Evolutionary conservation across 495 filamentous ascomycete species (phyloP), one percentile per base, ranked within the genome.

Genomic region (Aspergillus coremiiformis): DNA sequence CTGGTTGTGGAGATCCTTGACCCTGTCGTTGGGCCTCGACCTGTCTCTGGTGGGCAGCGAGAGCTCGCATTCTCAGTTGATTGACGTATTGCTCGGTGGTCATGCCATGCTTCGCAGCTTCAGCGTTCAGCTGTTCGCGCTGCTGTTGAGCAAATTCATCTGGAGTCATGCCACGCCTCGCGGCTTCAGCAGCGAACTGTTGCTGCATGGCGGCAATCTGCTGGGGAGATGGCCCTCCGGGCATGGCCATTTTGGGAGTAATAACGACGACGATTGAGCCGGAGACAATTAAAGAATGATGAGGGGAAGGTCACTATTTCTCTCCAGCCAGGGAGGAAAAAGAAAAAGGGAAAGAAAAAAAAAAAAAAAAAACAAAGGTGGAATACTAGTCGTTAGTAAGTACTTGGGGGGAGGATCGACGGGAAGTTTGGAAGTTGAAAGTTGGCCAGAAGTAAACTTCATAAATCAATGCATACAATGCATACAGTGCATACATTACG

Each of bases 141-240:
- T 79, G 75, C 61, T 74, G 67, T 42, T 83, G 78, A 52, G 85
- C 78, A 59, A 89, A 87, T 67, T 89, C 74, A 51, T 84, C 84
- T 1, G 86, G 84, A 1, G 84, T 83, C 81, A 90, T 78, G 59
- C 86, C 86, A 59, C 82, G 77, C 70, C 80, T 83, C 57, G 84
- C 76, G 30, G 86, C 86, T 67, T 90, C 85, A 44, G 77, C 77
- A 42, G 85, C 86, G 55, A 95, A 74, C 69, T 93, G 88, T 62
- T 84, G 80, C 65, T 94, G 89, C 81, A 95, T 91, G 19, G 75
- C 75, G 22, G 78, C 79, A 53, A 96, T 84, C 73, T 95, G 89
- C 72, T 95, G 84, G 52, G 89, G 89, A 20, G 81, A 76, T n/a
- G 87, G 87, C 73, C 84, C 83, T 61, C 82, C 82, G 39, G 76